These are phyloP conservation scores for Bothriochloa decipiens DNA, from an alignment of 176 grass and related monocot genomes.

Conservation along the genomic window DNA sequence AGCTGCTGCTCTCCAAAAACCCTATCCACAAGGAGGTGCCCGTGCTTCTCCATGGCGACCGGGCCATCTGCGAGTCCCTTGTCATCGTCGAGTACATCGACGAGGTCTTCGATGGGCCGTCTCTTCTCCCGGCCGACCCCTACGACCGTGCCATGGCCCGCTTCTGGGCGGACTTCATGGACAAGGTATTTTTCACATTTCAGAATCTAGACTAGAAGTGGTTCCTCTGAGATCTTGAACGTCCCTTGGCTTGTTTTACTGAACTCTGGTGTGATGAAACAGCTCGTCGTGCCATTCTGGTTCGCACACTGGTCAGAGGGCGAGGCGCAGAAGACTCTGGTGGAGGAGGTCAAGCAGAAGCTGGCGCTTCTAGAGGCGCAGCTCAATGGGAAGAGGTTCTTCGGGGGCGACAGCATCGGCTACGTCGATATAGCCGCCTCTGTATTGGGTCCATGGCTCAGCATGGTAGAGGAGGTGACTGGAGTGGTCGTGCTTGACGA, in stretches of 20 bases:
- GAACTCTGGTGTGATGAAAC: background rate
- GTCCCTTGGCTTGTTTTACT: background rate
- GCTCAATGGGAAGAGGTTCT: slow-evolving; percentile 17
- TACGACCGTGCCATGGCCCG: slow-evolving; percentile 42
- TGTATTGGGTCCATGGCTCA: background rate
- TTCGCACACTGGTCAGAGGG: slow-evolving; percentile 21
- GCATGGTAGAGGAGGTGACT: background rate
- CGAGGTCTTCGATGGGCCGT: slow-evolving; percentile 37
- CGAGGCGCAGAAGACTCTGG: background rate
- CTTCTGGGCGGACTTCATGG: slow-evolving; percentile 48
- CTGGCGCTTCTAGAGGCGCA: slow-evolving; percentile 25
- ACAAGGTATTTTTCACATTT: slow-evolving; percentile 18
- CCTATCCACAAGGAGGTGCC: slow-evolving; percentile 45
- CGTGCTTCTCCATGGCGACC: slow-evolving; percentile 47
- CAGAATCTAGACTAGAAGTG: background rate
- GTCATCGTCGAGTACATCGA: slow-evolving; percentile 43
- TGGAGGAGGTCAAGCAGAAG: background rate
- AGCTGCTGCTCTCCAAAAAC: slow-evolving; percentile 36
- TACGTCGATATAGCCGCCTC: background rate
- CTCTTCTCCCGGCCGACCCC: slow-evolving; percentile 30
- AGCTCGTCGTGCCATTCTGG: slow-evolving; percentile 1
- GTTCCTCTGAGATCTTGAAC: background rate
- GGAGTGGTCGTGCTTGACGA: background rate
- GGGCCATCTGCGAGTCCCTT: slow-evolving; percentile 29
- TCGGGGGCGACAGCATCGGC: slow-evolving; percentile 21